Evolutionary conservation across 2,329 filamentous ascomycete genomes (phyloP), one percentile per base, ranked within the genome.

Genomic region (Xylariales sp.): DNA sequence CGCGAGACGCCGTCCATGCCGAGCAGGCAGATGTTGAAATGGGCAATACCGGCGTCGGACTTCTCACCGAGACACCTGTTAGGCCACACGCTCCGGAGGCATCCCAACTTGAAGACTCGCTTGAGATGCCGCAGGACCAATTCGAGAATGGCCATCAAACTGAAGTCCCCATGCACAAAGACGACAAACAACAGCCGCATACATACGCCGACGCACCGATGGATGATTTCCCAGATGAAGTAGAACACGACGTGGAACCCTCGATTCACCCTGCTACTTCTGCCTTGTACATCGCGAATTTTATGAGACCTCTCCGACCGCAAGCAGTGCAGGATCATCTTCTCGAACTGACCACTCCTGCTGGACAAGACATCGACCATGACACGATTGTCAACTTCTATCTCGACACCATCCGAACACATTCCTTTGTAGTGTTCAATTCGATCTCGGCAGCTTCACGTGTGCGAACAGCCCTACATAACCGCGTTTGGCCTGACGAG

Each of bases 201-300:
- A 32, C 42, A 36, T 38, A 51, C 8, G 52, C 54, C 22, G 44
- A 48, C 25, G 32, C 46, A 14, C 38, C 45, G 15, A 52, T 50
- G 42, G 44, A 51, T 40, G 48, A 55, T 31, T 34, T 34, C 36
- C 43, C 49, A 14, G 40, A 25, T 36, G 49, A 57, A 28, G 44
- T 52, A 15, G 58, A 63, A 40, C 54, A 50, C 15, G 59, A 64
- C 28, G 62, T 72, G 20, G 62, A 63, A 18, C 80, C 83, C 5
- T 74, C 86, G 0, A 64, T 82, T 25, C 86, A 93, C 60, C 76
- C 79, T 16, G 81, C 84, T 4, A 91, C 89, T 3, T 66, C 79
- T 22, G 84, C 87, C 12, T 69, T 97, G 34, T 97, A 96, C 65
- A 93, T 97, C 52, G 83, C 84, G 60, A 84, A 95, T 55, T 79